These are phyloP conservation scores for Thermoascus crustaceus DNA, from an alignment of 2,329 filamentous ascomycete genomes.

Conservation along the genomic window DNA sequence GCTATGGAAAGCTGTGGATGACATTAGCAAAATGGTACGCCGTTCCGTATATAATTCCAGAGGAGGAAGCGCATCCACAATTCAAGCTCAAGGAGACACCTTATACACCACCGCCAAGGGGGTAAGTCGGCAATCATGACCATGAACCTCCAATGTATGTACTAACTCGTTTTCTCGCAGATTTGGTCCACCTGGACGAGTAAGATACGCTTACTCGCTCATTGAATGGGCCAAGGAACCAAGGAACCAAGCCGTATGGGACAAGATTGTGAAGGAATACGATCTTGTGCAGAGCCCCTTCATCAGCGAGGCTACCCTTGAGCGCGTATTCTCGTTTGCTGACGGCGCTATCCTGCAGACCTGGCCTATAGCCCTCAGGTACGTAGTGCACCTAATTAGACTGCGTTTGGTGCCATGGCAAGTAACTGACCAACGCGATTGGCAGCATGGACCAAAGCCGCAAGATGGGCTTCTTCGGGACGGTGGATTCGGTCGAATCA, in stretches of 20 bases:
- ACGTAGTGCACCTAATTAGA: neutral
- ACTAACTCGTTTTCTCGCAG: neutral
- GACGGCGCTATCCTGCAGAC: neutral
- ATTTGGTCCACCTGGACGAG: neutral
- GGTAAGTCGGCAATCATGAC: neutral
- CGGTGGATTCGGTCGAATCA: neutral
- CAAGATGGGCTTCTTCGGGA: neutral
- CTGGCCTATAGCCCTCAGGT: neutral
- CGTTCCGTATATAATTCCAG: no score
- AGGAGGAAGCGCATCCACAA: no score
- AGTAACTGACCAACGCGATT: neutral
- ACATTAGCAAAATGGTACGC: no score
- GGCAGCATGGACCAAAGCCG: neutral
- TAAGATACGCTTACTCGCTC: neutral
- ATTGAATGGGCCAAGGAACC: neutral
- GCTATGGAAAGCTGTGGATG: slow-evolving; percentile 43
- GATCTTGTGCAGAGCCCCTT: neutral
- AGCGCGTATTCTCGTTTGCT: neutral
- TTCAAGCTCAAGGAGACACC: neutral
- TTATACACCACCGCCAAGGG: neutral
- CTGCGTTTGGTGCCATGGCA: neutral
- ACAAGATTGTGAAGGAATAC: neutral
- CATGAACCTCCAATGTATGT: neutral
- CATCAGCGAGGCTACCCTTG: no score
- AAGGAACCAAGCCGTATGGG: neutral